Conservation (phyloP, 768 basidiomycete species). For the Mycena pura region DNA sequence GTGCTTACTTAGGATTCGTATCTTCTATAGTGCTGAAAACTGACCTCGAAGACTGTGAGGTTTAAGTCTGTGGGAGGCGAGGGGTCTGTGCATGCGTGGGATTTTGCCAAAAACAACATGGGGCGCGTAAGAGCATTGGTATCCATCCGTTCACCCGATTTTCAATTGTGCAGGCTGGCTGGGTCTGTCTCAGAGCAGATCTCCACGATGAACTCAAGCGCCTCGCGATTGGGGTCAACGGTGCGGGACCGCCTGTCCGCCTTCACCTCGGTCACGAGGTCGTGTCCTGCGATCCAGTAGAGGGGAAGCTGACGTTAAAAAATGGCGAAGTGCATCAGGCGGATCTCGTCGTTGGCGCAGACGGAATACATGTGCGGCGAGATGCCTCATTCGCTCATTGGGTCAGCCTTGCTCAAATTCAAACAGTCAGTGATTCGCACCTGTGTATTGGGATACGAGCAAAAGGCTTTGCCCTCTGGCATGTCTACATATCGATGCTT, state of each 20-base stretch:
- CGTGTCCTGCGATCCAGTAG: constrained; percentile 4
- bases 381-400: not conserved
- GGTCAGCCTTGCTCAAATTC: not conserved
- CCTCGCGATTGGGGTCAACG: constrained; percentile 1
- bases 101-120: not conserved
- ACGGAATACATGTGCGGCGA: constrained; percentile 21
- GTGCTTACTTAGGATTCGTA: not conserved
- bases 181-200: constrained; percentile 13
- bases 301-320: constrained; percentile 7
- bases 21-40: too few relatives aligned
- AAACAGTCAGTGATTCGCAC: constrained; percentile 14
- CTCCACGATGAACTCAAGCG: constrained; percentile 22
- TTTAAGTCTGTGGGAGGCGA: constrained; percentile 11
- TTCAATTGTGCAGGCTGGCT: not conserved
- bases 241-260: not conserved
- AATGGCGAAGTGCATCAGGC: constrained; percentile 4
- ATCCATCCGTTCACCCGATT: not conserved
- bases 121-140: not conserved
- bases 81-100: not conserved
- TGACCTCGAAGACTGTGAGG: constrained; percentile 6
- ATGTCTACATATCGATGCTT: constrained; percentile 17
- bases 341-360: constrained; percentile 15
- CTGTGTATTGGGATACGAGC: constrained; percentile 13
- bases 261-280: constrained; percentile 17
- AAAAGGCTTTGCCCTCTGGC: constrained; percentile 3